Evolutionary conservation across 75 land plant genomes (phyloP).

Genomic region (Cryptomeria japonica): DNA sequence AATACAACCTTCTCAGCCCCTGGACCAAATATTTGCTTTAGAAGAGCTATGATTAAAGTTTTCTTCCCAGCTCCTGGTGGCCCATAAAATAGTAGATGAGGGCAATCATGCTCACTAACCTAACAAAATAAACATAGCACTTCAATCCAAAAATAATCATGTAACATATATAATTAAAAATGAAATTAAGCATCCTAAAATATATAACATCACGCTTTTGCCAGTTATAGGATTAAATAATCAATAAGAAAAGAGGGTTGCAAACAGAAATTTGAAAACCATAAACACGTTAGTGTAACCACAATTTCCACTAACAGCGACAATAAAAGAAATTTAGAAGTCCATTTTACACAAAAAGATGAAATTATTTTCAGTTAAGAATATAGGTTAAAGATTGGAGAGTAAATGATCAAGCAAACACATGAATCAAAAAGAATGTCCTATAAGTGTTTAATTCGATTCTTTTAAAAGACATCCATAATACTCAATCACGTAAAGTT

Average conservation of each 20-base stretch:
- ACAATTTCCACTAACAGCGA: background rate
- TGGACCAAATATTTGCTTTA: slow-evolving; percentile 84
- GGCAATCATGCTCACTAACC: slow-evolving; percentile 96
- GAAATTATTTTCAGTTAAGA: background rate
- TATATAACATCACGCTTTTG: background rate
- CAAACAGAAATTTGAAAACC: background rate
- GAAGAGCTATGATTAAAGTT: slow-evolving; percentile 94
- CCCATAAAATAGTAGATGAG: slow-evolving; percentile 97
- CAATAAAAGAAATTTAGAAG: background rate
- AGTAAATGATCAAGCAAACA: background rate
- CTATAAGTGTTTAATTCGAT: background rate
- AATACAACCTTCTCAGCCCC: slow-evolving; percentile 80
- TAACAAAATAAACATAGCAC: slow-evolving; percentile 13
- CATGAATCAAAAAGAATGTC: background rate
- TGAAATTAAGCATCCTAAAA: background rate
- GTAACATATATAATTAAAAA: background rate
- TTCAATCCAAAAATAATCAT: background rate
- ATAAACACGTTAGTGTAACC: background rate
- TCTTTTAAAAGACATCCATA: background rate
- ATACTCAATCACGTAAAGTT: too few relatives aligned
- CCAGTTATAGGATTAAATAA: background rate
- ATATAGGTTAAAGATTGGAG: background rate
- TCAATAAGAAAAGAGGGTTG: background rate
- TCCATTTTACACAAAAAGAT: background rate
- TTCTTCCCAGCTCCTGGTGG: slow-evolving; percentile 97